These are phyloP conservation scores for Penicillium rolfsii DNA, from an alignment of 2,329 filamentous ascomycete species.

Conservation along the genomic window DNA sequence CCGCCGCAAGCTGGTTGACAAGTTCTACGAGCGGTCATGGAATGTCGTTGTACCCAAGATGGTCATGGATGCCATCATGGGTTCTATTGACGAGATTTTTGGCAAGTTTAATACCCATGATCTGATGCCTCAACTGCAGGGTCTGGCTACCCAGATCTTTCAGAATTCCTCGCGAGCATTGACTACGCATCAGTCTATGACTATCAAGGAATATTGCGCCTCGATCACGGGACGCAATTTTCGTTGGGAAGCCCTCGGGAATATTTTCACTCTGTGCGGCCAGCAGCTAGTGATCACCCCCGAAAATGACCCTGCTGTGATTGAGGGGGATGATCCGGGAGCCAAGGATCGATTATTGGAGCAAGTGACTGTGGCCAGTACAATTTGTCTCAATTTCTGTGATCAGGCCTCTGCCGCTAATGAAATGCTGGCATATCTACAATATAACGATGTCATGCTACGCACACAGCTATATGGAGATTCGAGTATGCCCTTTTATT, in stretches of 20 bases:
- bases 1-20: slow-evolving; percentile 33
- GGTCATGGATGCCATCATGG: slow-evolving; percentile 32
- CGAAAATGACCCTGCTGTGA: slow-evolving; percentile 38
- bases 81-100: slow-evolving; percentile 33
- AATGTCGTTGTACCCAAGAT: slow-evolving; percentile 31
- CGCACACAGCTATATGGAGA: slow-evolving; percentile 42
- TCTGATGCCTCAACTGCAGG: slow-evolving; percentile 33
- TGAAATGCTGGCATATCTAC: slow-evolving; percentile 41
- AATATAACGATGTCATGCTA: slow-evolving; percentile 38
- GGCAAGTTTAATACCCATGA: slow-evolving; percentile 29
- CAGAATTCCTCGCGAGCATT: slow-evolving; percentile 37
- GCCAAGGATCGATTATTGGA: slow-evolving; percentile 37
- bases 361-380: slow-evolving; percentile 40
- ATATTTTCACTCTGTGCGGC: slow-evolving; percentile 46
- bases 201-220: slow-evolving; percentile 36
- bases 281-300: slow-evolving; percentile 38
- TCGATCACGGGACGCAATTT: slow-evolving; percentile 37
- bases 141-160: slow-evolving; percentile 34
- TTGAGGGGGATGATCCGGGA: slow-evolving; percentile 24
- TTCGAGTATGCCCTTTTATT: slow-evolving; percentile 38
- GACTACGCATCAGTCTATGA: slow-evolving; percentile 33
- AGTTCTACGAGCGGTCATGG: slow-evolving; percentile 29
- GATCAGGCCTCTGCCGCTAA: slow-evolving; percentile 40
- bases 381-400: slow-evolving; percentile 38
- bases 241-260: slow-evolving; percentile 48